These are phyloP conservation scores for Francoa sonchifolia DNA, from an alignment of 441 rosid species.

Conservation along the genomic window DNA sequence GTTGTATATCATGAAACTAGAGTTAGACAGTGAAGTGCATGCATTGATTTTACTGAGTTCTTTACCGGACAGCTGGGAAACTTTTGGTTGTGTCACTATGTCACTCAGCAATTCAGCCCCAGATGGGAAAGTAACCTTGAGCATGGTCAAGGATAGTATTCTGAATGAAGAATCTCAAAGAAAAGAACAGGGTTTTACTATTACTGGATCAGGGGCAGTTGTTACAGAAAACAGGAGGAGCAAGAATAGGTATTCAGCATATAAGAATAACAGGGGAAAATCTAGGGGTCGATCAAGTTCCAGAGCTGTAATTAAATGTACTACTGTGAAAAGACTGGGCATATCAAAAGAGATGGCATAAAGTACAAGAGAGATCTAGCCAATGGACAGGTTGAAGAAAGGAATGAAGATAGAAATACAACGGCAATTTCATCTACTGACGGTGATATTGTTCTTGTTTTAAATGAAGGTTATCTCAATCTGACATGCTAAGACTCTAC, in stretches of 20 bases:
- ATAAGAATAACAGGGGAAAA: neutral
- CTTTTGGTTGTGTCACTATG: neutral
- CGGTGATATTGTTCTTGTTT: neutral
- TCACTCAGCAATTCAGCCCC: slow-evolving; percentile 1
- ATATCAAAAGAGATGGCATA: neutral
- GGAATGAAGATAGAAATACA: neutral
- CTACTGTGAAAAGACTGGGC: neutral
- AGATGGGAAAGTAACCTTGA: neutral
- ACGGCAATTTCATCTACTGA: neutral
- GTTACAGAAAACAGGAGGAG: neutral
- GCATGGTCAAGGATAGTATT: neutral
- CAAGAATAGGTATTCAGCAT: neutral
- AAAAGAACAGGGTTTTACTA: neutral
- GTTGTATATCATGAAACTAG: neutral
- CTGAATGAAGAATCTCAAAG: slow-evolving; percentile 8
- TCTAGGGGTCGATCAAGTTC: neutral
- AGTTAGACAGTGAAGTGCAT: slow-evolving; percentile 6
- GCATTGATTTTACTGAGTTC: slow-evolving; percentile 5
- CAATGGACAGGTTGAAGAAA: neutral
- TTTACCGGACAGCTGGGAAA: slow-evolving; percentile 9
- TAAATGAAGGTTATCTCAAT: neutral
- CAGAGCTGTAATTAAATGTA: neutral
- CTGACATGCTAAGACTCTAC: neutral
- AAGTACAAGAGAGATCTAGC: neutral
- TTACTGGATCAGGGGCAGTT: neutral